Percentiles rank a stretch among this genome's conserved stretches.
These are phyloP conservation scores for Arachis monticola DNA, from an alignment of 331 rosid species.

Conservation along the genomic window DNA sequence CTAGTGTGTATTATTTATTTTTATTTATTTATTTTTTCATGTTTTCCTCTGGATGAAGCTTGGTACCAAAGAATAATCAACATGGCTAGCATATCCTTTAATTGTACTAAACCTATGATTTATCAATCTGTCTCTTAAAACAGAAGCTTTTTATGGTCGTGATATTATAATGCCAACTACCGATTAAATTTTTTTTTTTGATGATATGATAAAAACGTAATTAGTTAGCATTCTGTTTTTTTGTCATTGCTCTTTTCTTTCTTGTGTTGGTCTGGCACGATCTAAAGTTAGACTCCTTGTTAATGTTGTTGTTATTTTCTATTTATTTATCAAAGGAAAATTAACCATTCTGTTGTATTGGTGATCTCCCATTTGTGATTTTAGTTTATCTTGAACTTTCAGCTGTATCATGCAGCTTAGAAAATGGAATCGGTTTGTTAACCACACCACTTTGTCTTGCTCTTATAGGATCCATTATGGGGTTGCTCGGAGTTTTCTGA, in stretches of 20 bases:
- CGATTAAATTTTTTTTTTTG: conserved; percentile 37
- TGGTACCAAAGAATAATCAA: conserved; percentile 52
- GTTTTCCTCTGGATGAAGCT: conserved; percentile 43
- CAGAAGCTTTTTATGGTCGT: conserved; percentile 48
- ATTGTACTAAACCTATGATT: conserved; percentile 43
- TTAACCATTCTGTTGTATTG: conserved; percentile 9
- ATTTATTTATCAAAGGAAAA: conserved; percentile 41
- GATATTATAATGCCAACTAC: conserved; percentile 54
- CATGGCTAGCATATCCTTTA: conserved; percentile 39
- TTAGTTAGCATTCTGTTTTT: conserved; percentile 51
- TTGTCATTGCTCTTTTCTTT: conserved; percentile 35
- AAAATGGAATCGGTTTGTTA: conserved; percentile 44
- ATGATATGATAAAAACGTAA: conserved; percentile 48
- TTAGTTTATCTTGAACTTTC: conserved; percentile 39
- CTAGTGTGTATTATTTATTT: not conserved
- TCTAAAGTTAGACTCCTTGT: conserved; percentile 47
- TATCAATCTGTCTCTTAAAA: conserved; percentile 42
- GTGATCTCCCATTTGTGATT: conserved; percentile 25
- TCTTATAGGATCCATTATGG: conserved; percentile 41
- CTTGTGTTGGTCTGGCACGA: conserved; percentile 54
- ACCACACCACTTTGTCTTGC: conserved; percentile 23
- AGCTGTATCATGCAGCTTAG: conserved; percentile 42
- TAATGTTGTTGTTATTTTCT: conserved; percentile 43
- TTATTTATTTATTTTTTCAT: not conserved
- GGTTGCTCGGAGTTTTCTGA: conserved; percentile 39